Percentiles rank a stretch among this genome's conserved stretches.
These are phyloP conservation scores for Dalbergia cochinchinensis DNA, from an alignment of 306 rosid species.

Conservation along the genomic window DNA sequence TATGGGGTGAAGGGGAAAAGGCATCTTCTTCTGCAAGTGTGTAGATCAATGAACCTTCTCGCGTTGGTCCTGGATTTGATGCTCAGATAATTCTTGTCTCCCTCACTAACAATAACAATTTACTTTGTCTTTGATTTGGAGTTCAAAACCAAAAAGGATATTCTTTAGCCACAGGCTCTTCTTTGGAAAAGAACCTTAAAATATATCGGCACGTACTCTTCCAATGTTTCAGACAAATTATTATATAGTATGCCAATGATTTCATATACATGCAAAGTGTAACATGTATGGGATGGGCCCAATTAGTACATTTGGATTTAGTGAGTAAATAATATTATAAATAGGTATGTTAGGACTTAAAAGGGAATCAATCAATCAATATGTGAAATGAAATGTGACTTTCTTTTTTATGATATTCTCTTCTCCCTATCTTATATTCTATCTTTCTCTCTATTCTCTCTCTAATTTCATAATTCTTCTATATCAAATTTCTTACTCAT, in stretches of 20 bases:
- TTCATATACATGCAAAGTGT: neutral
- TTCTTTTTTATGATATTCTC: too few species aligned
- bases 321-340: too few species aligned
- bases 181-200: slow-evolving; percentile 6
- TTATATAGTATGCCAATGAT: neutral
- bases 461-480: too few species aligned
- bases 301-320: too few species aligned
- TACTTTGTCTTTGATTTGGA: slow-evolving; percentile 23
- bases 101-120: neutral
- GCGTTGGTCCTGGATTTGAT: slow-evolving; percentile 1
- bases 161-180: neutral
- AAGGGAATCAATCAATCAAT: too few species aligned
- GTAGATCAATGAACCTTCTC: neutral
- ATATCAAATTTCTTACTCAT: too few species aligned
- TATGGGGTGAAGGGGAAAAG: neutral
- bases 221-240: slow-evolving; percentile 11
- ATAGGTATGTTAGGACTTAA: too few species aligned
- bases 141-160: slow-evolving; percentile 7
- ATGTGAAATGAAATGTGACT: too few species aligned
- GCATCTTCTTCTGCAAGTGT: slow-evolving; percentile 17
- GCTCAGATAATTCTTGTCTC: slow-evolving; percentile 10
- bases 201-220: slow-evolving; percentile 2
- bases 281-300: too few species aligned
- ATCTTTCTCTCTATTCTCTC: too few species aligned
- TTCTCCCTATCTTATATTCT: too few species aligned